phyloP scores from a whole-genome alignment of 192 early-diverging fungal species.

The Umbelopsis vinacea region DNA sequence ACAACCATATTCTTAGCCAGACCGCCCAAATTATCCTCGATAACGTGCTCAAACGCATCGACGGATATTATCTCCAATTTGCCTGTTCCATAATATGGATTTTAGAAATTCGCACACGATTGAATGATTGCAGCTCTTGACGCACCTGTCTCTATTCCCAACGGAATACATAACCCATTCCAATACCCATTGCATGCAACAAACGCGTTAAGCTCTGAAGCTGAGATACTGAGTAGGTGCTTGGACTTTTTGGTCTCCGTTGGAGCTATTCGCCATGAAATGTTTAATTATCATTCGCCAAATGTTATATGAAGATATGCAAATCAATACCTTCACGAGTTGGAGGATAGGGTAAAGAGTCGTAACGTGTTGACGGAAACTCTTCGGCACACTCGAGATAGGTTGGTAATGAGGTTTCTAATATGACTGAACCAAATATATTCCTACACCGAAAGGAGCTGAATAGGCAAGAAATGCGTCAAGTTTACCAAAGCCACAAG shows the following conservation, averaged over 20 bases:
- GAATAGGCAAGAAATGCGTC: neutral
- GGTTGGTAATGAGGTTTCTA: constrained; percentile 34
- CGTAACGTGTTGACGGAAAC: constrained; percentile 39
- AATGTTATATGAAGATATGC: neutral
- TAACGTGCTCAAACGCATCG: constrained; percentile 32
- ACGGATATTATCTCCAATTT: constrained; percentile 43
- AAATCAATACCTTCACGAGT: constrained; percentile 11
- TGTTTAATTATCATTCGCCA: neutral
- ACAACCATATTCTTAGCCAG: constrained; percentile 21
- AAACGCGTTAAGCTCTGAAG: constrained; percentile 40
- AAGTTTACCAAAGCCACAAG: neutral
- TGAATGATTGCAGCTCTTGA: neutral
- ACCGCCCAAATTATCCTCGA: constrained; percentile 6
- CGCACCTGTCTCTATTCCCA: constrained; percentile 38
- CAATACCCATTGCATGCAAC: constrained; percentile 41
- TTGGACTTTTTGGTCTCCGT: neutral
- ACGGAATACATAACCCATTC: constrained; percentile 34
- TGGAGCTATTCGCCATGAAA: neutral
- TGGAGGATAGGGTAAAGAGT: constrained; percentile 27
- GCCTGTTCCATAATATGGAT: constrained; percentile 18
- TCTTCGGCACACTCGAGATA: constrained; percentile 36
- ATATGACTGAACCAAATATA: constrained; percentile 35
- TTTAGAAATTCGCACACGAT: neutral
- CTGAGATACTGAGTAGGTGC: constrained; percentile 40
- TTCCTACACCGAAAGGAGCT: constrained; percentile 26